phyloP scores from a whole-genome alignment of 257 asterid species.

The Capsicum baccatum region DNA sequence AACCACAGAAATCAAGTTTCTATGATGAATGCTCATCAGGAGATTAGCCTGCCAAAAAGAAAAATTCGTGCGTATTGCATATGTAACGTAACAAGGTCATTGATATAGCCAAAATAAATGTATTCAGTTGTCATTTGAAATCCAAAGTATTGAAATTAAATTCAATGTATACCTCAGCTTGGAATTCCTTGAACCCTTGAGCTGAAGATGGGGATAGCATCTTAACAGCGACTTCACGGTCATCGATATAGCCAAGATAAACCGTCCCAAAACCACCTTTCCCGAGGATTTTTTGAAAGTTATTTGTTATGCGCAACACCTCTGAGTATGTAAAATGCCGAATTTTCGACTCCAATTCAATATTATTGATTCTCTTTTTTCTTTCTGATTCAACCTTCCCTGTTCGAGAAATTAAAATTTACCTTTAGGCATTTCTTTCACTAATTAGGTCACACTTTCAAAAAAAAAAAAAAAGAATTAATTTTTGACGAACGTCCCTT shows the following conservation, averaged over 20 bases:
- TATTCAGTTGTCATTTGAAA: too few species aligned
- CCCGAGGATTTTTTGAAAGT: constrained; percentile 31
- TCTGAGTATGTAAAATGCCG: constrained; percentile 33
- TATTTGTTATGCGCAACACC: constrained; percentile 29
- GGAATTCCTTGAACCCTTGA: constrained; percentile 35
- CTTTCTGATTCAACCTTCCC: not conserved
- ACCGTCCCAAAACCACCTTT: constrained; percentile 36
- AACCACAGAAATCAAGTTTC: constrained; percentile 26
- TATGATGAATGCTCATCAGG: constrained; percentile 28
- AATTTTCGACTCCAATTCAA: not conserved
- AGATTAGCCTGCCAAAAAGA: not conserved
- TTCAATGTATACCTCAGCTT: constrained; percentile 23
- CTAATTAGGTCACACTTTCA: too few species aligned
- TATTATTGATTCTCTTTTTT: not conserved
- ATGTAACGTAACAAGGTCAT: too few species aligned
- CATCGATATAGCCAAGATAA: constrained; percentile 29
- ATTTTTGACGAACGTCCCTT: too few species aligned
- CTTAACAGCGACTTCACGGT: constrained; percentile 32
- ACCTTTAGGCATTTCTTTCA: too few species aligned
- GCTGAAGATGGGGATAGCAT: constrained; percentile 29
- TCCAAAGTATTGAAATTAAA: too few species aligned
- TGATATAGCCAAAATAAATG: too few species aligned
- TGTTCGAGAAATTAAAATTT: not conserved
- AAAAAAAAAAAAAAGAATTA: too few species aligned
- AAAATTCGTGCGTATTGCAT: too few species aligned